Evolutionary conservation across 2,329 filamentous ascomycete species (phyloP), one percentile per base, ranked within the genome.

Genomic region (Sporothrix brunneoviolacea): DNA sequence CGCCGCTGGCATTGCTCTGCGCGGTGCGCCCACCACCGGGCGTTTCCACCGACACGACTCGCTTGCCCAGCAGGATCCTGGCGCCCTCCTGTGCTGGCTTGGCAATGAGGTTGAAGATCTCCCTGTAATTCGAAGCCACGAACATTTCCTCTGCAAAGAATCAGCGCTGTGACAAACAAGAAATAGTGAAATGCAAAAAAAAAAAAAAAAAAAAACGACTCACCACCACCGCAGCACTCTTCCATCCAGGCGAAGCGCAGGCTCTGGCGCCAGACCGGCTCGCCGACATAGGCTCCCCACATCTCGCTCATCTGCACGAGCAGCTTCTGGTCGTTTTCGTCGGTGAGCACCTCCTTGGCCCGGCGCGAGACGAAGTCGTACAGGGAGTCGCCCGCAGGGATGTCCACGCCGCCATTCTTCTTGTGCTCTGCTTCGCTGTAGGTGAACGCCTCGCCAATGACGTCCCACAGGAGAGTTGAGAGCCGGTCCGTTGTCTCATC

Each of bases 231-330:
- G 43, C 84, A 77, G 51, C 79, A 83, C 60, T 84, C 80, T 59
- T 85, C 82, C 24, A 85, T 66, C 69, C 77, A 82, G 59, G 83
- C 83, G 62, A 79, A 84, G 58, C 75, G 79, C 54, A 85, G 62
- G 58, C 78, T 83, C 61, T 84, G 81, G 39, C 65, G 71, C 57
- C 78, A 73, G 27, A 82, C 69, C 0, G 76, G 70, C 53, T 77
- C 78, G 7, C 82, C 82, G 8, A 84, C 75, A 61, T 84, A 84
- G 1, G 76, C 74, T 33, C 80, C 81, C 80, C 80, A 85, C 64
- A 82, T 74, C 51, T 76, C 74, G 16, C 75, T 74, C 59, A 79
- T 70, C 37, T 79, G 69, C 6, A 82, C 60, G 30, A 80, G 70
- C 0, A 70, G 69, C 24, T 68, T 61, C 51, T 74, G 70, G 53